Conservation (phyloP, 2,329 filamentous ascomycete genomes). For the Thielaviopsis ethacetica region DNA sequence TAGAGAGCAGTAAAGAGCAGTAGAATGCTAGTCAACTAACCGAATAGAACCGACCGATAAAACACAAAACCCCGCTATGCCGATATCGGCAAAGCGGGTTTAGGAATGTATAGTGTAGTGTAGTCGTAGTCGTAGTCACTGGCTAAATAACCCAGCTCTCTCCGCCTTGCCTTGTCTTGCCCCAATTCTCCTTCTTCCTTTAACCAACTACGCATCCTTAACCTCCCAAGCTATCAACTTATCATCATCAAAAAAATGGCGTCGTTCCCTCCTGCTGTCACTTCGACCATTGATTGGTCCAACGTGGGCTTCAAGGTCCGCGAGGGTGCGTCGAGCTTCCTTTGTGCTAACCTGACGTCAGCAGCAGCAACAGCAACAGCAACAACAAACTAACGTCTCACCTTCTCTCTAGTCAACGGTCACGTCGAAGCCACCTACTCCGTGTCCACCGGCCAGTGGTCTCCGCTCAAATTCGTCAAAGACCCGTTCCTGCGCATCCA, state of each 20-base stretch:
- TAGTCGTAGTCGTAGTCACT: too few species aligned
- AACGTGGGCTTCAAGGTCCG: constrained; percentile 86
- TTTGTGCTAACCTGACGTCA: neutral
- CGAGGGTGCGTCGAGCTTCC: constrained; percentile 44
- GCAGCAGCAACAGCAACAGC: too few species aligned
- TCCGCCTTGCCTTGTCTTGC: too few species aligned
- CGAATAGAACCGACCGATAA: neutral
- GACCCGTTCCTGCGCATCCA: constrained; percentile 80
- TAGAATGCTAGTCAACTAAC: neutral
- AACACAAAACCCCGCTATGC: constrained; percentile 1
- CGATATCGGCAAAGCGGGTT: neutral
- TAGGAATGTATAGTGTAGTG: neutral
- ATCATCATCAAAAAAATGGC: constrained; percentile 13
- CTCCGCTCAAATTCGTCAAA: constrained; percentile 57
- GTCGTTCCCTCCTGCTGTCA: constrained; percentile 59
- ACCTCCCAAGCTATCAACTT: neutral
- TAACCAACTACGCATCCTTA: neutral
- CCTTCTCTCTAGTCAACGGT: constrained; percentile 57
- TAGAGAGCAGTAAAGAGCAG: too few species aligned
- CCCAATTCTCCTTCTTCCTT: neutral
- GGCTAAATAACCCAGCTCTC: too few species aligned
- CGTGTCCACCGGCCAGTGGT: constrained; percentile 58
- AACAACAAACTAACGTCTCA: neutral
- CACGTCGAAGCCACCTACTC: constrained; percentile 84
- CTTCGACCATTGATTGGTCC: constrained; percentile 79